Evolutionary conservation across 2,329 filamentous ascomycete genomes (phyloP).

Genomic region (Apiospora hydei): DNA sequence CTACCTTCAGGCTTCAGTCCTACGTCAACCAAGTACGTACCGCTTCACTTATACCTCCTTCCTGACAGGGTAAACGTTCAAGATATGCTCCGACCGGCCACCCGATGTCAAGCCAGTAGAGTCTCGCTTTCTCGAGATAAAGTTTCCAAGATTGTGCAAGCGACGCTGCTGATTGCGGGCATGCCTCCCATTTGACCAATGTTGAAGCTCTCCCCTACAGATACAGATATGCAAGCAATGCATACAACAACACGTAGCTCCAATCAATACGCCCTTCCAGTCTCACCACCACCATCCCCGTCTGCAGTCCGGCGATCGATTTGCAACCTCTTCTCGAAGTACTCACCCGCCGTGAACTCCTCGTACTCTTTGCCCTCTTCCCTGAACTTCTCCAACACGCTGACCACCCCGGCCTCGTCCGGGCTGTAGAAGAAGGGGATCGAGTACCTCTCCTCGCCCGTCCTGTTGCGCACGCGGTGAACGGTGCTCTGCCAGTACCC

Average conservation of each 20-base stretch:
- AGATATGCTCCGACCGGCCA: not conserved
- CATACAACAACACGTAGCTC: not conserved
- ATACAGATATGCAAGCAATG: not conserved
- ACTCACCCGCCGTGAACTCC: slow-evolving; percentile 26
- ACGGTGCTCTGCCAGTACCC: slow-evolving; percentile 25
- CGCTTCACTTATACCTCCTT: not conserved
- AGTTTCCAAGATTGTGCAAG: not conserved
- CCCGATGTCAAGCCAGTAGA: not conserved
- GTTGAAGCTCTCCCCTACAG: not conserved
- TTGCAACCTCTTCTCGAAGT: slow-evolving; percentile 27
- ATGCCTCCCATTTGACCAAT: not conserved
- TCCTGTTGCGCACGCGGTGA: slow-evolving; percentile 24
- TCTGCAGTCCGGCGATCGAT: slow-evolving; percentile 27
- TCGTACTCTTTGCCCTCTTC: slow-evolving; percentile 24
- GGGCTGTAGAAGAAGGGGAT: slow-evolving; percentile 28
- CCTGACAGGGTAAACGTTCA: no score
- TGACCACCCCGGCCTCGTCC: slow-evolving; percentile 25
- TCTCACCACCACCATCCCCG: not conserved
- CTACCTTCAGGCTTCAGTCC: no score
- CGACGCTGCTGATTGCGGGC: not conserved
- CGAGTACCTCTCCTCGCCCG: slow-evolving; percentile 27
- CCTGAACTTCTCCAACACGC: slow-evolving; percentile 21
- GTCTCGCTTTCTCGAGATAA: not conserved
- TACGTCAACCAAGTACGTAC: no score
- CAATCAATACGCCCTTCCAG: not conserved